These are phyloP conservation scores for Rhododendron kiyosumense DNA, from an alignment of 148 eudicot species.

Conservation along the genomic window DNA sequence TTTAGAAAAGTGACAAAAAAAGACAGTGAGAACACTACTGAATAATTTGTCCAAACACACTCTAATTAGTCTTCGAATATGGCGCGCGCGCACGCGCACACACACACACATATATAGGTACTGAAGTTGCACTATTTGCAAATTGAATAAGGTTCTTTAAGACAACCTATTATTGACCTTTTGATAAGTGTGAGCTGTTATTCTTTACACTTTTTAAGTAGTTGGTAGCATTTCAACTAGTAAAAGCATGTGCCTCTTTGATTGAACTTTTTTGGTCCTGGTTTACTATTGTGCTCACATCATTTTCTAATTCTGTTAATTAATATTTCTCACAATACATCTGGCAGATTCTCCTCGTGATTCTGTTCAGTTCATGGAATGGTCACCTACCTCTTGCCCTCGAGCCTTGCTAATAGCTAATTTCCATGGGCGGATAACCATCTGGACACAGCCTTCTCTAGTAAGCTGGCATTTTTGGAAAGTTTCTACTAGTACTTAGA, in stretches of 20 bases:
- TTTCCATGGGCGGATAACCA: conserved; percentile 89
- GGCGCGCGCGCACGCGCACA: not conserved
- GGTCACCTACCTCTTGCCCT: conserved; percentile 95
- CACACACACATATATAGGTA: not conserved
- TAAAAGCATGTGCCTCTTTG: not conserved
- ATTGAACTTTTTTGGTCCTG: not conserved
- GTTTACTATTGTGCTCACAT: not conserved
- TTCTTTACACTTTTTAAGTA: no score
- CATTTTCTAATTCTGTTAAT: not conserved
- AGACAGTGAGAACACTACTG: not conserved
- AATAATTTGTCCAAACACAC: not conserved
- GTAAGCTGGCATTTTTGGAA: conserved; percentile 33
- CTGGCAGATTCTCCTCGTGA: conserved; percentile 90
- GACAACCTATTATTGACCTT: not conserved
- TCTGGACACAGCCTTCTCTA: conserved; percentile 89
- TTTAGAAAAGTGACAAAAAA: not conserved
- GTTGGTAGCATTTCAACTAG: no score
- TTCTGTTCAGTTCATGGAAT: conserved; percentile 95
- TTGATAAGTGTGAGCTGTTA: not conserved
- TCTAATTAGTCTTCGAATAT: not conserved
- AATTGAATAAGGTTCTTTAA: not conserved
- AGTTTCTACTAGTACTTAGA: not conserved
- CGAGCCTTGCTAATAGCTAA: conserved; percentile 86
- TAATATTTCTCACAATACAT: not conserved
- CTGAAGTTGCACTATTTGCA: not conserved